phyloP scores from a whole-genome alignment of 306 rosid genomes.

The Glycine latifolia region DNA sequence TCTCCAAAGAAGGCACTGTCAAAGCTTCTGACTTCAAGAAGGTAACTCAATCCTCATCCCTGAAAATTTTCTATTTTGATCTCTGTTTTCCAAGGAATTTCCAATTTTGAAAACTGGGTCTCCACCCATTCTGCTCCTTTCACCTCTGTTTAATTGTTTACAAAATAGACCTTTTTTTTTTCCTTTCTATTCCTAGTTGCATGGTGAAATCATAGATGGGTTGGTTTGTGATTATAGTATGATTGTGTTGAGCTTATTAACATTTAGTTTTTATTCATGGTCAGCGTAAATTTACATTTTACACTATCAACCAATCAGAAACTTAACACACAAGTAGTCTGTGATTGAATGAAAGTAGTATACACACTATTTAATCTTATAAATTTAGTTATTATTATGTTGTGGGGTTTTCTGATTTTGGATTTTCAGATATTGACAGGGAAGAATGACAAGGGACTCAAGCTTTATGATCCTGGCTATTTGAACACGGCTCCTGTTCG shows the following conservation, averaged over 20 bases:
- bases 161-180: not conserved
- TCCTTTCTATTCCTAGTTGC: not conserved
- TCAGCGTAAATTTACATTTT: not conserved
- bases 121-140: conserved; percentile 25
- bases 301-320: no score
- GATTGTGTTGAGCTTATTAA: not conserved
- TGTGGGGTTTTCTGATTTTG: conserved; percentile 38
- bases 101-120: not conserved
- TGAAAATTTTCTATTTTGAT: no score
- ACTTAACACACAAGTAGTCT: not conserved
- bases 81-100: no score
- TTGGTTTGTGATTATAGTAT: conserved; percentile 3
- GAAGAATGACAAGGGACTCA: conserved; percentile 83
- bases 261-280: not conserved
- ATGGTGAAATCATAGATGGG: conserved; percentile 15
- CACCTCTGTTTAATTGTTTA: conserved; percentile 28
- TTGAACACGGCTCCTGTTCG: conserved; percentile 96
- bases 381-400: conserved; percentile 8
- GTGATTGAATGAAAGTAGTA: not conserved
- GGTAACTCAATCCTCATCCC: conserved; percentile 49
- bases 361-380: not conserved
- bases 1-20: conserved; percentile 77
- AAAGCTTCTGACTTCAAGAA: conserved; percentile 82
- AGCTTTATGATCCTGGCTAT: conserved; percentile 88
- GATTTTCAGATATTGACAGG: conserved; percentile 68